Evolutionary conservation across 1,139 yeast genomes (phyloP).

Genomic region (Yamadazyma membranifaciens): DNA sequence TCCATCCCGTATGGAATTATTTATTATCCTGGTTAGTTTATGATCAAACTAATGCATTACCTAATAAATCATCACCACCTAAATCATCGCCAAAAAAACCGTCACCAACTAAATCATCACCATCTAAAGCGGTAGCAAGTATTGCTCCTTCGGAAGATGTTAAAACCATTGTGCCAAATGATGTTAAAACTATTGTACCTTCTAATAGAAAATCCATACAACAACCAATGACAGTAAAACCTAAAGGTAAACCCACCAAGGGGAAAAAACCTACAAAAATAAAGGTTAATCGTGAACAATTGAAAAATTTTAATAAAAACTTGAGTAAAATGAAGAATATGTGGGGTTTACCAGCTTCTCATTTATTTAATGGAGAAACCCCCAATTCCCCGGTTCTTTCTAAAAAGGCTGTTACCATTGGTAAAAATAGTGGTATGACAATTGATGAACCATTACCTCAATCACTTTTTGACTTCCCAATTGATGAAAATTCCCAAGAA

Average conservation of each 20-base stretch:
- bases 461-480: conserved; percentile 11
- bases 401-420: background rate
- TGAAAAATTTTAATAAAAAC: conserved; percentile 18
- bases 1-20: conserved; percentile 39
- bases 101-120: background rate
- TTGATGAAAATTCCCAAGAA: conserved; percentile 22
- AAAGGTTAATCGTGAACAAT: conserved; percentile 12
- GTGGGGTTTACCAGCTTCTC: conserved; percentile 38
- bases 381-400: conserved; percentile 5
- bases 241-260: background rate
- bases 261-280: conserved; percentile 8
- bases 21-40: conserved; percentile 38
- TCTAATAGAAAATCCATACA: background rate
- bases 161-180: background rate
- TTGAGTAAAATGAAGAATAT: conserved; percentile 24
- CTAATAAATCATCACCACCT: background rate
- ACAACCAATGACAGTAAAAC: background rate
- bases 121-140: background rate
- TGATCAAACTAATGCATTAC: conserved; percentile 15
- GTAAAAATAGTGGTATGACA: conserved; percentile 4
- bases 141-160: conserved; percentile 1
- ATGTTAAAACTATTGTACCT: conserved; percentile 2
- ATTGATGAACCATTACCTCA: conserved; percentile 16
- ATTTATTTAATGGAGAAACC: conserved; percentile 14
- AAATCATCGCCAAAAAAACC: background rate